Conservation (phyloP, 345 rosid genomes). For the sweet orange (Citrus sinensis) region DNA sequence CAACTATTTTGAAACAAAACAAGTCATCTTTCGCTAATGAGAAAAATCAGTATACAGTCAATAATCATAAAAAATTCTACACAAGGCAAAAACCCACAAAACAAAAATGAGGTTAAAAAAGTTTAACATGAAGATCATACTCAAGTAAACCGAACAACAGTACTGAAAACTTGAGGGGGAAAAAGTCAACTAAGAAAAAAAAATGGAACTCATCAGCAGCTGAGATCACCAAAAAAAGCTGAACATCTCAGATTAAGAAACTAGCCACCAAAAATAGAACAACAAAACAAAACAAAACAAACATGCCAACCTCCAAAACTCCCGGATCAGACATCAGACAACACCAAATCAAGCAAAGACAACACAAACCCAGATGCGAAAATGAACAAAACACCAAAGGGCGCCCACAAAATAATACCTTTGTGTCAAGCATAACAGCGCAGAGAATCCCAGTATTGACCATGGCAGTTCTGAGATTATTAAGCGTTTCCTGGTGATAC, state of each 20-base stretch:
- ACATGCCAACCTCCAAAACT: conserved; percentile 2
- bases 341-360: not conserved
- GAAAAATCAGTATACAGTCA: not conserved
- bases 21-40: not conserved
- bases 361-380: not conserved
- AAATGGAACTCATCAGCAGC: conserved; percentile 8
- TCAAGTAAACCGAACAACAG: not conserved
- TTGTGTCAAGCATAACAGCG: conserved; percentile 98
- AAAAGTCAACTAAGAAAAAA: not conserved
- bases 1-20: not conserved
- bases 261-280: not conserved
- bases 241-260: not conserved
- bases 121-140: not conserved
- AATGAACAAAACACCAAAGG: not conserved
- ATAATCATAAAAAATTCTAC: not conserved
- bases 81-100: not conserved
- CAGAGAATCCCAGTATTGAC: conserved; percentile 82
- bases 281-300: not conserved
- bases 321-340: conserved; percentile 13
- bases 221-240: not conserved
- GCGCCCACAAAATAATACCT: conserved; percentile 30
- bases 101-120: not conserved
- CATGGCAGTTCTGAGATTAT: conserved; percentile 84
- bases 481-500: conserved; percentile 91
- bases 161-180: not conserved